Conservation (phyloP, 2,329 filamentous ascomycete genomes). For the Fusarium sp. region DNA sequence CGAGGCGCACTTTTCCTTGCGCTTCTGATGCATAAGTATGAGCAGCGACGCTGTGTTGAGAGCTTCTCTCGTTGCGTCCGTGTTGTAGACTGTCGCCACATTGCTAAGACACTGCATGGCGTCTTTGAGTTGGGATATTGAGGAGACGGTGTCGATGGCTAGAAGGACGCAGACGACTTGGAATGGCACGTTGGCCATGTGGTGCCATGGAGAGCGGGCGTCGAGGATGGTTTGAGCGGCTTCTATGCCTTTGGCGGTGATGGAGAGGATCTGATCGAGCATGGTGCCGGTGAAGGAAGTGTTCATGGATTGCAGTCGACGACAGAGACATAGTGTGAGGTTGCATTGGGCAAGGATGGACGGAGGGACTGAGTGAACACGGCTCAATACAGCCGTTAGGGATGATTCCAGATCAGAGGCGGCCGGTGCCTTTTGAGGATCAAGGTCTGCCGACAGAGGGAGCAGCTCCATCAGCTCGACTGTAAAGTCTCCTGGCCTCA, state of each 20-base stretch:
- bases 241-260: constrained; percentile 59
- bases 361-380: constrained; percentile 54
- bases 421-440: constrained; percentile 60
- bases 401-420: constrained; percentile 57
- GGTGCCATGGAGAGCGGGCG: constrained; percentile 65
- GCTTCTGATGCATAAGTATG: constrained; percentile 62
- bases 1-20: constrained; percentile 59
- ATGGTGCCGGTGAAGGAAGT: constrained; percentile 56
- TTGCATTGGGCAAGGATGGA: constrained; percentile 65
- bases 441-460: constrained; percentile 64
- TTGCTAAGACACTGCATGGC: constrained; percentile 62
- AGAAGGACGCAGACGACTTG: constrained; percentile 68
- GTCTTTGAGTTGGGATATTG: constrained; percentile 60
- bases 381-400: constrained; percentile 55
- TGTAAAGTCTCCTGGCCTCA: constrained; percentile 56
- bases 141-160: constrained; percentile 64
- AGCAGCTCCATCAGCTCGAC: constrained; percentile 64
- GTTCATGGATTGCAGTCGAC: constrained; percentile 64
- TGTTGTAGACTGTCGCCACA: constrained; percentile 58
- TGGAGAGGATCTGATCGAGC: constrained; percentile 59
- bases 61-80: constrained; percentile 63
- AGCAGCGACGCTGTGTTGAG: constrained; percentile 66
- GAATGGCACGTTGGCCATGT: constrained; percentile 70
- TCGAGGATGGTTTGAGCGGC: constrained; percentile 61
- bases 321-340: constrained; percentile 66